Evolutionary conservation across 78 protist species (phyloP), one percentile per base, ranked within the genome.

Genomic region (Tieghemostelium lacteum): DNA sequence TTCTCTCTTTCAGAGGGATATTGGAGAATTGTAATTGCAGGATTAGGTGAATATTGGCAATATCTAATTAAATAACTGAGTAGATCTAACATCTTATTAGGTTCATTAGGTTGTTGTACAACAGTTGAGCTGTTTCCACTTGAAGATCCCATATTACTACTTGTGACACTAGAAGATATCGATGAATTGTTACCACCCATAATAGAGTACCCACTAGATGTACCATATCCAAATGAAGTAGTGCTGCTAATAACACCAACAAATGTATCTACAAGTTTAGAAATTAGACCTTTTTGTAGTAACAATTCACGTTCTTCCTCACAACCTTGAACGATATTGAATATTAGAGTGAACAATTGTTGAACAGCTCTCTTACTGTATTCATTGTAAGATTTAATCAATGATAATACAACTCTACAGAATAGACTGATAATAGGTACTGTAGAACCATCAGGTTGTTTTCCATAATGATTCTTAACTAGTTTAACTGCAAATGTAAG

Each of bases 1-100:
- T 66, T 52, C 57, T 83, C 91, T 60, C 54, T 69, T 57, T 83
- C 91, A 8, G 91, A 37, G 22, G 91, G 91, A 31, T 83, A 83
- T 57, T 67, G 78, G 5, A 78, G 37, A 20, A 58, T 55, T 2
- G 22, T 12, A 4, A 83, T 20, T 10, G 54, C 52, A 7, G 66
- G 16, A 20, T 49, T 60, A 14, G 6, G 4, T 0, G 42, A 20
- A 20, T 19, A 37, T 58, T 83, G 91, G 16, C 80, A 83, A 20
- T 36, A 63, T 55, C 91, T 73, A 83, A 83, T 60, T 3, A 83
- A 54, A 45, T 58, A 69, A 42, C 78, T 45, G 3, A 83, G 37
- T 73, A 69, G 69, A 37, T 83, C 91, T 16, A 83, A 22, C 20
- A 83, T 67, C 42, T 60, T 83, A 22, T 69, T 83, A 28, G 28